These are phyloP conservation scores for Trapa bicornis DNA, from an alignment of 345 rosid genomes.

Conservation along the genomic window DNA sequence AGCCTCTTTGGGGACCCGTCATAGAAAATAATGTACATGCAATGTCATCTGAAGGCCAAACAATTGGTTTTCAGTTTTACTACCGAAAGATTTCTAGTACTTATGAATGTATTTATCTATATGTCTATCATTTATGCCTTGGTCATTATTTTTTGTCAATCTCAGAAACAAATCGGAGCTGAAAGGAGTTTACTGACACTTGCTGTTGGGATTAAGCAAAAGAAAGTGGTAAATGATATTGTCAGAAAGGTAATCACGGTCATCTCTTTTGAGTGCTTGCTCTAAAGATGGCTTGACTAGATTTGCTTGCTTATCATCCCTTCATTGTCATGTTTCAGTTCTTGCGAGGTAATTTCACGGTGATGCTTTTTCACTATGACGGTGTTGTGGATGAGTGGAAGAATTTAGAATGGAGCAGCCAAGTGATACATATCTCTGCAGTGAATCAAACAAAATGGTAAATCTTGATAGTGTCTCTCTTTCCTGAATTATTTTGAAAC, in stretches of 20 bases:
- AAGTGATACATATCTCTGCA: conserved; percentile 35
- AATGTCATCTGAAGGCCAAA: background rate
- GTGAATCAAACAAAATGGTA: conserved; percentile 55
- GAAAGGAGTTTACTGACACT: conserved; percentile 12
- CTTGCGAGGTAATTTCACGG: conserved; percentile 23
- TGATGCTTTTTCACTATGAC: conserved; percentile 55
- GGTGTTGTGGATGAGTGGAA: conserved; percentile 41
- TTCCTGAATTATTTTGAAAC: background rate
- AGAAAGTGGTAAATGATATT: conserved; percentile 10
- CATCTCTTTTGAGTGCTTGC: background rate
- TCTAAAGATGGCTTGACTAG: background rate
- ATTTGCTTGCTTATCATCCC: background rate
- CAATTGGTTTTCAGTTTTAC: background rate
- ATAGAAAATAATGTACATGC: conserved; percentile 10
- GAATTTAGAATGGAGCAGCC: conserved; percentile 30
- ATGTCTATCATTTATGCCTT: background rate
- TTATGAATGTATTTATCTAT: background rate
- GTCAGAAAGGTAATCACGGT: conserved; percentile 9
- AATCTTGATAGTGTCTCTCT: background rate
- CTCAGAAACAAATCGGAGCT: conserved; percentile 7
- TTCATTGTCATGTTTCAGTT: conserved; percentile 17
- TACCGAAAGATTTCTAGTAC: background rate
- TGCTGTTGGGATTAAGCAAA: conserved; percentile 15
- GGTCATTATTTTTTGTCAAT: background rate
- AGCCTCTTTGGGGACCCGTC: conserved; percentile 32